Evolutionary conservation across 2,329 filamentous ascomycete genomes (phyloP).

Genomic region (Ophiostoma ulmi): DNA sequence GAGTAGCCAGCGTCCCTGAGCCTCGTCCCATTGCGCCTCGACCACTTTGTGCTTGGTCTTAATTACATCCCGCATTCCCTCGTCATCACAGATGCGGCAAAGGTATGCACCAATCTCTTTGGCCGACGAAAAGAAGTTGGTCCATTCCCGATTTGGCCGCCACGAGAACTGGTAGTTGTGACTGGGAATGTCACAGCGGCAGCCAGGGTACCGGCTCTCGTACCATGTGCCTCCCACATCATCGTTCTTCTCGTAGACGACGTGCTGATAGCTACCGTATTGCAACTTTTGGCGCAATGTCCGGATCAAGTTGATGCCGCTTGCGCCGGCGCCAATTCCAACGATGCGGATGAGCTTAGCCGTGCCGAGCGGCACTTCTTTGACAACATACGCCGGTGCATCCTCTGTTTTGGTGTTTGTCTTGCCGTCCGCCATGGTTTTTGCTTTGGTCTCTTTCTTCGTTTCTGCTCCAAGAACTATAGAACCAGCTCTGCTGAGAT

Average conservation of each 20-base stretch:
- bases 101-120: conserved; percentile 55
- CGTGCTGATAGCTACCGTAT: conserved; percentile 38
- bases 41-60: conserved; percentile 41
- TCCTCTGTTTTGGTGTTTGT: background rate
- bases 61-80: conserved; percentile 40
- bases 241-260: conserved; percentile 53
- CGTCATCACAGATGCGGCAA: conserved; percentile 41
- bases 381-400: conserved; percentile 22
- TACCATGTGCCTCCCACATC: conserved; percentile 56
- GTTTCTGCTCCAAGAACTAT: background rate
- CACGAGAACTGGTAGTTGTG: conserved; percentile 61
- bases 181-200: conserved; percentile 51
- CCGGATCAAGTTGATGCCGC: conserved; percentile 39
- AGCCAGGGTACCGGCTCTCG: conserved; percentile 56
- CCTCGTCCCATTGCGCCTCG: conserved; percentile 44
- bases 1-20: conserved; percentile 41
- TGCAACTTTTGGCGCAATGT: conserved; percentile 41
- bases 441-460: background rate
- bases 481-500: background rate
- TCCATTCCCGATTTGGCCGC: conserved; percentile 56
- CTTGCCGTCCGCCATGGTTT: background rate
- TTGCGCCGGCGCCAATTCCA: conserved; percentile 40
- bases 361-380: conserved; percentile 27
- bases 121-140: conserved; percentile 51
- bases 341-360: conserved; percentile 41